Evolutionary conservation across 768 basidiomycete genomes (phyloP).

Genomic region (Termitomyces sp.): DNA sequence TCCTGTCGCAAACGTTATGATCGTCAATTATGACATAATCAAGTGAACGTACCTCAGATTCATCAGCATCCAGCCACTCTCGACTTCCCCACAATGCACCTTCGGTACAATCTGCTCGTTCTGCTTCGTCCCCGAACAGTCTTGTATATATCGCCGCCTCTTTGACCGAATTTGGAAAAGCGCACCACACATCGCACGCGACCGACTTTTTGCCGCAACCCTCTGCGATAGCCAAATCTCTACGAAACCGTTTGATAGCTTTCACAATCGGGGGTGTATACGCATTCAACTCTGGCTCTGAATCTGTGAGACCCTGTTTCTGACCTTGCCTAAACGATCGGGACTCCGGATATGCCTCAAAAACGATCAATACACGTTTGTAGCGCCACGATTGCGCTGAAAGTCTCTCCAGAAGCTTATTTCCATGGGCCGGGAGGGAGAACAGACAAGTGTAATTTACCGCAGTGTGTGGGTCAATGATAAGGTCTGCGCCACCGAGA

Average conservation of each 20-base stretch:
- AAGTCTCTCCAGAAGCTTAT: conserved; percentile 38
- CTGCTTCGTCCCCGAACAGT: conserved; percentile 53
- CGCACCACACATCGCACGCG: conserved; percentile 41
- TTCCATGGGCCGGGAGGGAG: conserved; percentile 35
- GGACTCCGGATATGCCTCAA: conserved; percentile 61
- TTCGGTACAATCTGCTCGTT: conserved; percentile 34
- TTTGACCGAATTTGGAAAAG: conserved; percentile 56
- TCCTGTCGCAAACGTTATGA: conserved; percentile 34
- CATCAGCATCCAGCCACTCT: conserved; percentile 57
- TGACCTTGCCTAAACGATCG: conserved; percentile 22
- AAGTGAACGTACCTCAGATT: conserved; percentile 36
- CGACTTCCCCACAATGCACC: conserved; percentile 56
- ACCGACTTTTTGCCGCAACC: conserved; percentile 48
- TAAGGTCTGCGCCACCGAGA: conserved; percentile 58
- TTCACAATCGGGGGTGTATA: conserved; percentile 68
- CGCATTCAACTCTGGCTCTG: conserved; percentile 30
- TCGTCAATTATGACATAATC: background rate
- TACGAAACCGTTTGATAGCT: conserved; percentile 61
- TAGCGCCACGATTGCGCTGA: conserved; percentile 62
- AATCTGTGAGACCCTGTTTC: background rate
- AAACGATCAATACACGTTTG: conserved; percentile 47
- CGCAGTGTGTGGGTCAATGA: conserved; percentile 55
- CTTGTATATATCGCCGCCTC: conserved; percentile 56
- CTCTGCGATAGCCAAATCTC: conserved; percentile 59
- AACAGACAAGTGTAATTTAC: conserved; percentile 35